These are phyloP conservation scores for Pachysandra terminalis DNA, from an alignment of 164 flowering plant species.

Conservation along the genomic window DNA sequence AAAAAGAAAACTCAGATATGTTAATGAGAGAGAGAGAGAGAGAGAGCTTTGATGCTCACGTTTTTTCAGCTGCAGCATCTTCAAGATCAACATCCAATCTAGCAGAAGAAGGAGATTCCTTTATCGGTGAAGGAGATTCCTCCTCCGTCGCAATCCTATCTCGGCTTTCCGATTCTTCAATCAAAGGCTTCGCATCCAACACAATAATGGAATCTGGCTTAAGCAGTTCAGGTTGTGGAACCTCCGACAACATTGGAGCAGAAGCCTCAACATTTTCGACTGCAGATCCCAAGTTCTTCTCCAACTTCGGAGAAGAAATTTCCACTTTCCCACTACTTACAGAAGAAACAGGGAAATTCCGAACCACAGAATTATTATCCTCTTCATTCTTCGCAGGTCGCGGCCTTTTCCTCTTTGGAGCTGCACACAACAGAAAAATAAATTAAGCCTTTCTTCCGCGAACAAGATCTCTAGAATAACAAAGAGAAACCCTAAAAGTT, in stretches of 20 bases:
- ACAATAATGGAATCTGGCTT: conserved; percentile 27
- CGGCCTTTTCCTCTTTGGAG: conserved; percentile 90
- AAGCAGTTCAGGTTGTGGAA: conserved; percentile 22
- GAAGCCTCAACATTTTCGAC: conserved; percentile 40
- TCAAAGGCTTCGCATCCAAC: conserved; percentile 31
- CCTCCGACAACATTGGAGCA: conserved; percentile 11
- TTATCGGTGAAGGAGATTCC: conserved; percentile 34
- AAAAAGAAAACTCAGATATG: neutral
- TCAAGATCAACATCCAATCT: conserved; percentile 31
- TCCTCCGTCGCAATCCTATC: conserved; percentile 27
- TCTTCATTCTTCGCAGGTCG: conserved; percentile 60
- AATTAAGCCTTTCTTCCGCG: neutral
- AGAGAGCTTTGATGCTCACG: conserved; percentile 33
- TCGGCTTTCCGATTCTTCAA: conserved; percentile 31
- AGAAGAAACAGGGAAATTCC: conserved; percentile 7
- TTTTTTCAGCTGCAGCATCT: conserved; percentile 24
- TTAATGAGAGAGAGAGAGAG: neutral
- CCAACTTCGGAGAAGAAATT: conserved; percentile 38
- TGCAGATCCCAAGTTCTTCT: conserved; percentile 38
- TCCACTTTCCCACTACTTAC: conserved; percentile 36
- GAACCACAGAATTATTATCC: conserved; percentile 31
- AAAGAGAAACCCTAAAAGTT: neutral
- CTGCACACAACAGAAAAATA: conserved; percentile 33
- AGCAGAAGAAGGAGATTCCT: conserved; percentile 34
- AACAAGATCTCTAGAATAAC: neutral